These are phyloP conservation scores for Sonneratia alba DNA, from an alignment of 345 rosid genomes.

Conservation along the genomic window DNA sequence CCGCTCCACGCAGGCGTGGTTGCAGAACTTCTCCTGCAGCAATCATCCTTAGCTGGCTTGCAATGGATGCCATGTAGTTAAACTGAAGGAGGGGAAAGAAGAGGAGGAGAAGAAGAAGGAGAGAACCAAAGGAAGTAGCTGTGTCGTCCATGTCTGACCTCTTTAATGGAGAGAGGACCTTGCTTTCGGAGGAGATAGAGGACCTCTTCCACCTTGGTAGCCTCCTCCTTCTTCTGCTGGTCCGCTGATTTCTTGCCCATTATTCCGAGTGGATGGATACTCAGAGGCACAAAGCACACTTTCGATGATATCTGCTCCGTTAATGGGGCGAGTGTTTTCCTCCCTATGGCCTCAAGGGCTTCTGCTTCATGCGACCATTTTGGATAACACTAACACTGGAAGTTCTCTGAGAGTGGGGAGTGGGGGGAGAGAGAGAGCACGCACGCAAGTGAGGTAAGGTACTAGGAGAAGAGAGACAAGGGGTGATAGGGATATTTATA, in stretches of 20 bases:
- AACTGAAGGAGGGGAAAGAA: neutral
- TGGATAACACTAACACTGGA: constrained; percentile 5
- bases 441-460: too few species aligned
- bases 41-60: neutral
- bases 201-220: constrained; percentile 50
- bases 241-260: constrained; percentile 8
- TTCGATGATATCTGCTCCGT: neutral
- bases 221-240: constrained; percentile 44
- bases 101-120: neutral
- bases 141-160: constrained; percentile 24
- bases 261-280: neutral
- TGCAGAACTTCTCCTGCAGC: constrained; percentile 88
- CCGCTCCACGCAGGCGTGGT: constrained; percentile 63
- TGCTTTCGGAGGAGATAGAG: constrained; percentile 57
- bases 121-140: neutral
- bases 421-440: neutral
- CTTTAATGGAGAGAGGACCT: constrained; percentile 63
- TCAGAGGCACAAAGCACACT: neutral
- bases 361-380: constrained; percentile 52
- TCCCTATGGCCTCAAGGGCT: constrained; percentile 28
- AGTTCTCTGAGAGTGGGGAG: constrained; percentile 8
- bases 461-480: neutral
- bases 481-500: constrained; percentile 13
- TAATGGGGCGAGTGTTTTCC: neutral
- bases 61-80: neutral